phyloP scores from a whole-genome alignment of 164 flowering plant species.

The Magnolia kwangsiensis region DNA sequence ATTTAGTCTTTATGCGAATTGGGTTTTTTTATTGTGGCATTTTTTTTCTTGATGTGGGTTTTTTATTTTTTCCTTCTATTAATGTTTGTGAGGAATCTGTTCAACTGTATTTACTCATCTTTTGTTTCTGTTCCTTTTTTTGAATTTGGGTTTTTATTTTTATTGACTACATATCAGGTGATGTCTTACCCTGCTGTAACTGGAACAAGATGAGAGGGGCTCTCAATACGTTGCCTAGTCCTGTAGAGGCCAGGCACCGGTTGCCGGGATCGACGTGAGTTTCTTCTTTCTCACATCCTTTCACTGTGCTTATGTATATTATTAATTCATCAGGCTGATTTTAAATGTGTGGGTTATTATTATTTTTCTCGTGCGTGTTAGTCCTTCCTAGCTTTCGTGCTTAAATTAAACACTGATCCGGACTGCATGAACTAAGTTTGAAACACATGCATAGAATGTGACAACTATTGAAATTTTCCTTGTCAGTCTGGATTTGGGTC shows the following conservation, averaged over 20 bases:
- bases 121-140: background rate
- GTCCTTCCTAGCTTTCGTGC: background rate
- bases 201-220: conserved; percentile 31
- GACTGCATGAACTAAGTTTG: background rate
- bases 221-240: conserved; percentile 26
- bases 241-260: conserved; percentile 42
- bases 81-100: background rate
- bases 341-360: background rate
- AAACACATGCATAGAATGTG: too few species aligned
- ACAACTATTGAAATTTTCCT: background rate
- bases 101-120: background rate
- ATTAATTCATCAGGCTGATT: background rate
- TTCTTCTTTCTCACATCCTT: background rate
- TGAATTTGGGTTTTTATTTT: background rate
- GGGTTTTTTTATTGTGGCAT: background rate
- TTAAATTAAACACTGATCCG: too few species aligned
- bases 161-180: conserved; percentile 17
- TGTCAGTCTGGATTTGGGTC: background rate
- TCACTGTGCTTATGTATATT: background rate
- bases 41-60: background rate
- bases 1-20: background rate
- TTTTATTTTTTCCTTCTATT: background rate
- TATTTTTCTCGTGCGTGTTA: too few species aligned
- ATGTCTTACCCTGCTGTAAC: conserved; percentile 10
- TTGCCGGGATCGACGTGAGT: conserved; percentile 47